Evolutionary conservation across 2,329 filamentous ascomycete species (phyloP).

Genomic region (Penicillium griseofulvum): DNA sequence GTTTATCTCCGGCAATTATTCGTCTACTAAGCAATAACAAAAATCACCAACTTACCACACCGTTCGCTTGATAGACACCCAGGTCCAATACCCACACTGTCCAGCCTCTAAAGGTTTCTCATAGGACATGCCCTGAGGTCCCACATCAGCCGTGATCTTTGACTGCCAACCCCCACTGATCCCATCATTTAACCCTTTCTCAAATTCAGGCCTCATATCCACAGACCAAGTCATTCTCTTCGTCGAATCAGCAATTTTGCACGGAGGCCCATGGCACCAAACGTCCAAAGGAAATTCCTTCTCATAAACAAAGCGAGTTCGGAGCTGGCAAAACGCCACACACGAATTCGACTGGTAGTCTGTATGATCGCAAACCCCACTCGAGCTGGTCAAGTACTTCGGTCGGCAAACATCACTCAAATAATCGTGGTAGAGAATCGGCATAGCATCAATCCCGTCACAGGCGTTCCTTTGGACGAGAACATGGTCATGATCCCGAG

Average conservation of each 20-base stretch:
- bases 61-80: not conserved
- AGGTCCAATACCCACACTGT: not conserved
- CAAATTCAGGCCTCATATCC: not conserved
- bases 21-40: not conserved
- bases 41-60: not conserved
- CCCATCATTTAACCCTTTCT: not conserved
- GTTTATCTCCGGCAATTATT: not conserved
- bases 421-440: not conserved
- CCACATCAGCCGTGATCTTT: not conserved
- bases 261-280: not conserved
- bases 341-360: not conserved
- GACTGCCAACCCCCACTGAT: not conserved
- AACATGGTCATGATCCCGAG: not conserved
- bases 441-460: not conserved
- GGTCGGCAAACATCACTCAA: not conserved
- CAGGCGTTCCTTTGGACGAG: not conserved
- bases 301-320: not conserved
- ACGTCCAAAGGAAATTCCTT: not conserved
- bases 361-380: not conserved
- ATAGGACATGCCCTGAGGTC: not conserved
- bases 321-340: not conserved
- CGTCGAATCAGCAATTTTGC: not conserved
- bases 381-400: not conserved
- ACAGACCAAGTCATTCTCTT: not conserved
- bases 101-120: not conserved